Conservation (phyloP, 805 yeast species). For the Zygosaccharomyces bailii region DNA sequence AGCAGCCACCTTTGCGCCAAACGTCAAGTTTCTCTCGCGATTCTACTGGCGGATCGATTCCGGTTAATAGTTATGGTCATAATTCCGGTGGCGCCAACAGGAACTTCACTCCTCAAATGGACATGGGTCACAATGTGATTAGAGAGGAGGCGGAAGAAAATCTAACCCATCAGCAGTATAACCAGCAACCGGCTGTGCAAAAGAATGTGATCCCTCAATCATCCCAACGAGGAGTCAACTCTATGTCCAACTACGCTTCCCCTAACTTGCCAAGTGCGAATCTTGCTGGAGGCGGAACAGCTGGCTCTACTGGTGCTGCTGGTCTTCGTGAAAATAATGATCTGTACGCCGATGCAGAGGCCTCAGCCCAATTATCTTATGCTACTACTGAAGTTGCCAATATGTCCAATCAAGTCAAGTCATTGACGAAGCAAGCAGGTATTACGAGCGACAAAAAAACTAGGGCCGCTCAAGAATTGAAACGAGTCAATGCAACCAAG, state of each 20-base stretch:
- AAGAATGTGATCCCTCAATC: slow-evolving; percentile 14
- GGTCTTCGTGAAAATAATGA: slow-evolving; percentile 40
- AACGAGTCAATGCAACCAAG: slow-evolving; percentile 62
- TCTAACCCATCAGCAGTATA: slow-evolving; percentile 20
- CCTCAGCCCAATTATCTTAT: slow-evolving; percentile 64
- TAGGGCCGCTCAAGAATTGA: slow-evolving; percentile 73
- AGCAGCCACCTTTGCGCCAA: slow-evolving; percentile 12
- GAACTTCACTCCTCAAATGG: slow-evolving; percentile 9
- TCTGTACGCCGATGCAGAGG: slow-evolving; percentile 54
- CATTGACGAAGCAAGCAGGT: slow-evolving; percentile 72
- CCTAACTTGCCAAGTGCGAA: slow-evolving; percentile 1
- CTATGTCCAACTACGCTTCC: not conserved
- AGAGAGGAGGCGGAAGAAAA: slow-evolving; percentile 17
- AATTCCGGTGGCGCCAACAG: slow-evolving; percentile 3
- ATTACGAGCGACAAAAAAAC: slow-evolving; percentile 64
- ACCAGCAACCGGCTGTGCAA: slow-evolving; percentile 28
- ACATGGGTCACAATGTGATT: slow-evolving; percentile 13
- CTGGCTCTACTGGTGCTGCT: slow-evolving; percentile 22
- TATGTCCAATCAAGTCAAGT: slow-evolving; percentile 76
- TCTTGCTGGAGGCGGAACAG: slow-evolving; percentile 12
- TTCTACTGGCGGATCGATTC: slow-evolving; percentile 5
- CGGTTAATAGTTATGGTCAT: slow-evolving; percentile 4
- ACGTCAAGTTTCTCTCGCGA: slow-evolving; percentile 13
- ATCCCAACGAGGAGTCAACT: slow-evolving; percentile 7
- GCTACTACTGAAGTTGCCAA: slow-evolving; percentile 87